Evolutionary conservation across 805 yeast genomes (phyloP).

Genomic region (Candida vaughaniae): DNA sequence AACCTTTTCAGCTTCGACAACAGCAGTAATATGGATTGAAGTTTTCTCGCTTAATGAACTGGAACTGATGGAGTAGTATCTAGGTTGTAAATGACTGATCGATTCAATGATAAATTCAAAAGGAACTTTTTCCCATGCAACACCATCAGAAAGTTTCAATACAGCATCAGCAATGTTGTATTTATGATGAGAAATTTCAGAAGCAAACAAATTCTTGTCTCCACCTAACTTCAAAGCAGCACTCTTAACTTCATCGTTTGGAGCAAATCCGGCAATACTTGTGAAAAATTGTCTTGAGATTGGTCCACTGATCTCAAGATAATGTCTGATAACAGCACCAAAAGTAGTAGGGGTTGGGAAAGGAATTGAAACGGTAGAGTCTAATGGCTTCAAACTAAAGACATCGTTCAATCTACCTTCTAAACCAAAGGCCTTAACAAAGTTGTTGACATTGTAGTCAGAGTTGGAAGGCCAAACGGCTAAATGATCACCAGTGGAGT

Average conservation of each 20-base stretch:
- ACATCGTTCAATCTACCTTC: constrained; percentile 50
- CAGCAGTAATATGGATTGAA: constrained; percentile 81
- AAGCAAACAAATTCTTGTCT: constrained; percentile 68
- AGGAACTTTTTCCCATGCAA: constrained; percentile 75
- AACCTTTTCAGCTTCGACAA: constrained; percentile 66
- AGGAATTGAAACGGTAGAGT: constrained; percentile 61
- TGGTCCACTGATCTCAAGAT: constrained; percentile 88
- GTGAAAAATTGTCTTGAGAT: constrained; percentile 85
- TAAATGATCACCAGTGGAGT: constrained; percentile 93
- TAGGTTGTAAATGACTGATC: constrained; percentile 80
- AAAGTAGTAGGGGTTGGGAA: constrained; percentile 86
- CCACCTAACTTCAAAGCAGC: constrained; percentile 54
- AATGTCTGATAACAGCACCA: constrained; percentile 80
- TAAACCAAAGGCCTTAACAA: constrained; percentile 64
- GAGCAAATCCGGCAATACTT: constrained; percentile 79
- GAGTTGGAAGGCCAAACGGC: constrained; percentile 95
- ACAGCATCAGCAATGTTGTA: constrained; percentile 78
- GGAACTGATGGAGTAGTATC: constrained; percentile 95
- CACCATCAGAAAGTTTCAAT: constrained; percentile 56
- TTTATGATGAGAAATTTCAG: constrained; percentile 57
- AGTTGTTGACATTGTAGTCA: constrained; percentile 65
- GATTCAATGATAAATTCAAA: constrained; percentile 82
- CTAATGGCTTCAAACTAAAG: constrained; percentile 66
- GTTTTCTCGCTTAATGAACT: constrained; percentile 77
- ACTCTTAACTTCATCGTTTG: constrained; percentile 55